Evolutionary conservation across 192 early-diverging fungal species (phyloP).

Genomic region (Backusella circina): DNA sequence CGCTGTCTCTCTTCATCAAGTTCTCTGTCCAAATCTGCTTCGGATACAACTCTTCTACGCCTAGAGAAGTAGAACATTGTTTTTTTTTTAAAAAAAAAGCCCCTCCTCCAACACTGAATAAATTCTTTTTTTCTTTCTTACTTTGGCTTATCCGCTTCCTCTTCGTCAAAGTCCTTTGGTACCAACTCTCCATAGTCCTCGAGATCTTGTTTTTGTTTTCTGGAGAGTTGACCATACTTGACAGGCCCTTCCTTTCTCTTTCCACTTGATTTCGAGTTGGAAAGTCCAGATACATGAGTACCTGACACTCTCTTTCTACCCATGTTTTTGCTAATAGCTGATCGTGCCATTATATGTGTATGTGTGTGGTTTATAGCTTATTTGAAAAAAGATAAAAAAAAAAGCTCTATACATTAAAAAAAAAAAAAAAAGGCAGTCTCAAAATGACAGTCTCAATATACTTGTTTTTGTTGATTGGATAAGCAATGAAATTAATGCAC

Average conservation of each 20-base stretch:
- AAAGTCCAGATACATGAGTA: conserved; percentile 28
- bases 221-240: conserved; percentile 43
- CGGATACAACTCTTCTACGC: conserved; percentile 43
- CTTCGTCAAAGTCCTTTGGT: conserved; percentile 44
- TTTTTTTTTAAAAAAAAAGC: too few species aligned
- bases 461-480: too few species aligned
- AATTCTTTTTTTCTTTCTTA: background rate
- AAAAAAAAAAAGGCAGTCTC: background rate
- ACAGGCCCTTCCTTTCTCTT: conserved; percentile 33
- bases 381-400: background rate
- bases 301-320: conserved; percentile 7
- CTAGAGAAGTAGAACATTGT: conserved; percentile 22
- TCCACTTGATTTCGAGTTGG: conserved; percentile 19
- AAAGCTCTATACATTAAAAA: background rate
- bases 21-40: conserved; percentile 49
- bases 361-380: background rate
- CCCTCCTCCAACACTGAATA: too few species aligned
- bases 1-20: conserved; percentile 28
- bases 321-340: conserved; percentile 27
- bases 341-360: conserved; percentile 1
- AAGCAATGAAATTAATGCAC: background rate
- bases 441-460: background rate
- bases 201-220: conserved; percentile 51
- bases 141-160: conserved; percentile 6
- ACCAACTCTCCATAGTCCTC: conserved; percentile 71